These are phyloP conservation scores for Apocynum venetum DNA, from an alignment of 257 asterid genomes.

Conservation along the genomic window DNA sequence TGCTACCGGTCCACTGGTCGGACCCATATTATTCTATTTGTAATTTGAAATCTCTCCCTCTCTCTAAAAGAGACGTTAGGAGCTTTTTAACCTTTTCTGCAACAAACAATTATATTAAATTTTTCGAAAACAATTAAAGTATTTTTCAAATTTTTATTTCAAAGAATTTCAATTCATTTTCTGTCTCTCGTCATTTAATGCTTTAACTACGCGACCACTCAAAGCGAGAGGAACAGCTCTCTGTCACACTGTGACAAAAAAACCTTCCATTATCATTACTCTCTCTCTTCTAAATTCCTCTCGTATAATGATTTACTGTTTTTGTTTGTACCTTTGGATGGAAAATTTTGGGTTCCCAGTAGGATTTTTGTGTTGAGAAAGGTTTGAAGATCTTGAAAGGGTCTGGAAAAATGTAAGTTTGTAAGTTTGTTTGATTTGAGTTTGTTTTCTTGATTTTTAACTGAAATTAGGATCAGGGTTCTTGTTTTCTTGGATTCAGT, in stretches of 20 bases:
- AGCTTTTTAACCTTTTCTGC: conserved; percentile 51
- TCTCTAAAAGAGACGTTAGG: conserved; percentile 63
- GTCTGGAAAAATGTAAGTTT: conserved; percentile 44
- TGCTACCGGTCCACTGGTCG: not conserved
- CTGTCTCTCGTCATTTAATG: conserved; percentile 53
- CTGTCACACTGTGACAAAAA: conserved; percentile 22
- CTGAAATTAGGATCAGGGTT: conserved; percentile 25
- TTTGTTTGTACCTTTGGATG: not conserved
- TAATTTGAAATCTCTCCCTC: conserved; percentile 64
- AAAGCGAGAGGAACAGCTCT: conserved; percentile 27
- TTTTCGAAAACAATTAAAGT: conserved; percentile 8
- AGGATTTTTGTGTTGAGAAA: conserved; percentile 13
- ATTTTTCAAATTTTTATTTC: conserved; percentile 13
- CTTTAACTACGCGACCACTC: conserved; percentile 40
- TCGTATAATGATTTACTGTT: conserved; percentile 19
- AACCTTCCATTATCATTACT: conserved; percentile 29
- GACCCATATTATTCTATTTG: conserved; percentile 28
- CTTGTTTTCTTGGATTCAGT: not conserved
- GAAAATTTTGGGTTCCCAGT: conserved; percentile 7
- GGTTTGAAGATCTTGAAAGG: conserved; percentile 23
- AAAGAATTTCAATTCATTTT: conserved; percentile 24
- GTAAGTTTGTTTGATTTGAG: conserved; percentile 37
- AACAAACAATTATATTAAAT: conserved; percentile 11
- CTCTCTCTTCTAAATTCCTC: conserved; percentile 12
- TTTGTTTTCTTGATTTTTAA: conserved; percentile 16